Evolutionary conservation across 2,329 filamentous ascomycete species (phyloP).

Genomic region (Colletotrichum theobromicola): DNA sequence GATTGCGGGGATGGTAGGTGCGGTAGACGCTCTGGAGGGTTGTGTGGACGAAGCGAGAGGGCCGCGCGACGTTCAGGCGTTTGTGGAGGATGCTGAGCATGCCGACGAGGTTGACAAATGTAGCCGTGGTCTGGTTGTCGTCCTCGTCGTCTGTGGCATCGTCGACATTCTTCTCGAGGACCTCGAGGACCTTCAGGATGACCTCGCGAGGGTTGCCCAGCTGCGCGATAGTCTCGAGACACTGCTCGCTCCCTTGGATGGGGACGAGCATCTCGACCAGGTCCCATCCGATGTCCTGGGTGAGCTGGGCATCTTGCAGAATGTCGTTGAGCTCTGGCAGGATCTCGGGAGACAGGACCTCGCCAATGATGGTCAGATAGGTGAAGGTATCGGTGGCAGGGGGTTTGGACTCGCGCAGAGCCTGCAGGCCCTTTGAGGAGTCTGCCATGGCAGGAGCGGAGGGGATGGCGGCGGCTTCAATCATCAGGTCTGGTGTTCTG

Average conservation of each 20-base stretch:
- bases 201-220: conserved; percentile 83
- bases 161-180: conserved; percentile 59
- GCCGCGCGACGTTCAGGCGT: conserved; percentile 77
- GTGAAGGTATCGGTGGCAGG: conserved; percentile 71
- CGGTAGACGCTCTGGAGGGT: conserved; percentile 75
- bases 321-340: conserved; percentile 72
- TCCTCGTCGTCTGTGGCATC: conserved; percentile 46
- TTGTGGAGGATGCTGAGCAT: conserved; percentile 77
- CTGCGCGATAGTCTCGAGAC: conserved; percentile 75
- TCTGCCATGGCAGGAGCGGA: conserved; percentile 24
- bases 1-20: conserved; percentile 67
- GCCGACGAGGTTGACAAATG: conserved; percentile 73
- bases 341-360: conserved; percentile 70
- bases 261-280: conserved; percentile 76
- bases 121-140: conserved; percentile 42
- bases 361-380: conserved; percentile 79
- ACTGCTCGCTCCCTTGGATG: conserved; percentile 70
- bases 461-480: conserved; percentile 16
- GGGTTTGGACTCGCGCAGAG: conserved; percentile 54
- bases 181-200: conserved; percentile 80
- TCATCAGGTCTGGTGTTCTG: conserved; percentile 8
- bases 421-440: conserved; percentile 45
- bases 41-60: conserved; percentile 78
- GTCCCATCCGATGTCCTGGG: conserved; percentile 84
- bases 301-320: conserved; percentile 70